Evolutionary conservation across 169 alveolate genomes (phyloP).

Genomic region (Perkinsus chesapeaki): DNA sequence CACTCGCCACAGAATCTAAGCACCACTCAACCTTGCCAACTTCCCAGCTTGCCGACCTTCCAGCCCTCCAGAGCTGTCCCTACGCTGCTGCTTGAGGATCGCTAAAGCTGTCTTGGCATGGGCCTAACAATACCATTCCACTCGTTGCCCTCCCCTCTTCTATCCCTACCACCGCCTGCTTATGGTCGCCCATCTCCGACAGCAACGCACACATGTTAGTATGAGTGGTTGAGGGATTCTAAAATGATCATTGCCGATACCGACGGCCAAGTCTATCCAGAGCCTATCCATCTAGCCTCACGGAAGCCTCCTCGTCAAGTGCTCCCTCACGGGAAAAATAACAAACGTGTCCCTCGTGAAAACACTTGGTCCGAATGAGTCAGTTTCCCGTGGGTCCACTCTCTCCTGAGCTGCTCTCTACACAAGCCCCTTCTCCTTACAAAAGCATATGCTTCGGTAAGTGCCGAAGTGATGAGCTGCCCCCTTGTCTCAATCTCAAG

Average conservation of each 20-base stretch:
- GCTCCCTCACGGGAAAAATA: too few relatives aligned
- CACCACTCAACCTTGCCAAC: too few relatives aligned
- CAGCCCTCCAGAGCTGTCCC: not conserved
- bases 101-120: conserved; percentile 28
- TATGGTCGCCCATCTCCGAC: conserved; percentile 30
- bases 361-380: too few relatives aligned
- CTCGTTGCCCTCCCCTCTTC: not conserved
- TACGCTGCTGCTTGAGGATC: conserved; percentile 11
- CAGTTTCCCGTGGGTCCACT: not conserved
- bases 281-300: too few relatives aligned
- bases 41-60: too few relatives aligned
- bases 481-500: not conserved
- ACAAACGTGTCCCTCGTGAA: too few relatives aligned
- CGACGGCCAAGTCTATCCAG: too few relatives aligned
- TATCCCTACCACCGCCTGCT: not conserved
- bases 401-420: conserved; percentile 7
- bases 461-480: not conserved
- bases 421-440: conserved; percentile 24
- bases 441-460: not conserved
- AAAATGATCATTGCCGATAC: not conserved
- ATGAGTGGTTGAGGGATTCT: conserved; percentile 20
- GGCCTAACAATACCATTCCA: conserved; percentile 13
- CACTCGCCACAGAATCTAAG: too few relatives aligned
- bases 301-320: too few relatives aligned
- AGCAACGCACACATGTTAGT: conserved; percentile 29